Conservation (phyloP, 2,329 filamentous ascomycete species). For the Hypoxylon sp. region DNA sequence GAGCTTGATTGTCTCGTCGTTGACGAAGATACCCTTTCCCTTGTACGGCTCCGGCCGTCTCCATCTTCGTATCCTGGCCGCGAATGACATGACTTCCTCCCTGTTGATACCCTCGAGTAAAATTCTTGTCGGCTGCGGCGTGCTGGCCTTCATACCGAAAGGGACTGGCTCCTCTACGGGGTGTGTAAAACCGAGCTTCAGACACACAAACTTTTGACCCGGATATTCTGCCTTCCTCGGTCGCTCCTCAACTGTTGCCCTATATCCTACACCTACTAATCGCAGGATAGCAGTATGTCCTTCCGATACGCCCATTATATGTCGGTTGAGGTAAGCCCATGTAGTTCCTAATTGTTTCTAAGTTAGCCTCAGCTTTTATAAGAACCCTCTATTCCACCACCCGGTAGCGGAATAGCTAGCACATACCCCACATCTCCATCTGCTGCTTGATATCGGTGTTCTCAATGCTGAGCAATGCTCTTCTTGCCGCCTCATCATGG, state of each 20-base stretch:
- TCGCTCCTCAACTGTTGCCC: slow-evolving; percentile 82
- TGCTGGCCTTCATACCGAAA: slow-evolving; percentile 81
- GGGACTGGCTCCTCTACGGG: slow-evolving; percentile 91
- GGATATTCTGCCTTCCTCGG: slow-evolving; percentile 78
- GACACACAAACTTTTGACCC: slow-evolving; percentile 86
- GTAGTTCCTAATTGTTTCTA: slow-evolving; percentile 73
- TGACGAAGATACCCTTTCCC: slow-evolving; percentile 98
- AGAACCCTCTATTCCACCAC: too few relatives aligned
- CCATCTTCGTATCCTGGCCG: slow-evolving; percentile 87
- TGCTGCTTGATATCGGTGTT: slow-evolving; percentile 76
- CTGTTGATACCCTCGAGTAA: slow-evolving; percentile 88
- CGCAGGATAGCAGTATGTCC: slow-evolving; percentile 93
- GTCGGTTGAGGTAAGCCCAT: slow-evolving; percentile 87
- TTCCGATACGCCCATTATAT: slow-evolving; percentile 94
- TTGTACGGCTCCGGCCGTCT: slow-evolving; percentile 96
- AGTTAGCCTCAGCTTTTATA: slow-evolving; percentile 36
- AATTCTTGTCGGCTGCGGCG: slow-evolving; percentile 89
- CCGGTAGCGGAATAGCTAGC: too few relatives aligned
- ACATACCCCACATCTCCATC: slow-evolving; percentile 92
- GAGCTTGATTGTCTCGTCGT: slow-evolving; percentile 95
- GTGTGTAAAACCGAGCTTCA: slow-evolving; percentile 97
- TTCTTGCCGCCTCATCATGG: slow-evolving; percentile 69
- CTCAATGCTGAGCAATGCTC: slow-evolving; percentile 73
- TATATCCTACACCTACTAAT: slow-evolving; percentile 94
- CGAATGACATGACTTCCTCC: slow-evolving; percentile 88